Percentiles rank a stretch among this genome's conserved stretches.
Conservation (phyloP, 257 asterid species). For the Catharanthus roseus region DNA sequence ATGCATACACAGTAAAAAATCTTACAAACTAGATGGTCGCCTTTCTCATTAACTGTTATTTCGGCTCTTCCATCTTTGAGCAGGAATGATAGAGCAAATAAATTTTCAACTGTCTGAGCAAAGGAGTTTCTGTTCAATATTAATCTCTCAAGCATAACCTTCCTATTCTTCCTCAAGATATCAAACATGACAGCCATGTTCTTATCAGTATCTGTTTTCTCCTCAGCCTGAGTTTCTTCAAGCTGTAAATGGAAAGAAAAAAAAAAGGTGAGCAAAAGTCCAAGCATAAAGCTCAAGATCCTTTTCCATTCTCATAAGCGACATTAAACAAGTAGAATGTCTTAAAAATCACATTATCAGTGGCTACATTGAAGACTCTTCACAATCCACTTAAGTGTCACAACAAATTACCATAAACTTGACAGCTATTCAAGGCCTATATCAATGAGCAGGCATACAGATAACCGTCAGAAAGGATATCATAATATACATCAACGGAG, state of each 20-base stretch:
- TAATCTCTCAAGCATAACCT: slow-evolving; percentile 63
- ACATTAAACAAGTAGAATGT: not conserved
- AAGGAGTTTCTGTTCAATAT: slow-evolving; percentile 64
- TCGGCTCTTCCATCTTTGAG: slow-evolving; percentile 89
- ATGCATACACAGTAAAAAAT: not conserved
- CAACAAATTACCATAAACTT: not conserved
- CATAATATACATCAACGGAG: not conserved
- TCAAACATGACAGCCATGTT: slow-evolving; percentile 85
- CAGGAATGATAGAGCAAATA: slow-evolving; percentile 87
- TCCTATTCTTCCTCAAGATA: slow-evolving; percentile 54
- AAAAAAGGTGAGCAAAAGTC: not conserved
- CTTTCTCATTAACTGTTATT: slow-evolving; percentile 48
- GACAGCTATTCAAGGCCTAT: not conserved
- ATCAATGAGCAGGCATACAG: not conserved
- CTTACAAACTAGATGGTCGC: slow-evolving; percentile 76
- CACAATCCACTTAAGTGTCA: not conserved
- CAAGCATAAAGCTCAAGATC: not conserved
- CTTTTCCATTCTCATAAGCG: not conserved
- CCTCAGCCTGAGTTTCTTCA: slow-evolving; percentile 38
- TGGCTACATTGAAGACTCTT: not conserved
- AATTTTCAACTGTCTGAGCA: slow-evolving; percentile 91
- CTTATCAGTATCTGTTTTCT: slow-evolving; percentile 79
- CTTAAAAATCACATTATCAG: not conserved
- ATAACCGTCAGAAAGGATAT: not conserved
- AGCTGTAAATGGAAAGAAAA: too few species aligned